Percentiles rank a stretch among this genome's conserved stretches.
phyloP scores from a whole-genome alignment of 2,329 filamentous ascomycete genomes.

The Botrytis sinoallii region DNA sequence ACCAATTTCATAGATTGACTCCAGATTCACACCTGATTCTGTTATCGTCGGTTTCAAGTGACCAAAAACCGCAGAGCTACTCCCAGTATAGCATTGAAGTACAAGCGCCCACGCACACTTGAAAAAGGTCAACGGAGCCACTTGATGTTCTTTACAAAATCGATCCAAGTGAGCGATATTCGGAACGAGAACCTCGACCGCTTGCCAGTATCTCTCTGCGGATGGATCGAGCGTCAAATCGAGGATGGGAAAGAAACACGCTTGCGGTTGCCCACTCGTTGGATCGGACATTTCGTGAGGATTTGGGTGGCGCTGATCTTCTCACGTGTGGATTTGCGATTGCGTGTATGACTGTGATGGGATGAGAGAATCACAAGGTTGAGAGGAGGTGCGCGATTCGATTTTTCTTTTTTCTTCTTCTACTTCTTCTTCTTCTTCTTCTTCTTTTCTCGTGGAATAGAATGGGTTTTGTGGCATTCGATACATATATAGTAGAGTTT shows the following conservation, averaged over 20 bases:
- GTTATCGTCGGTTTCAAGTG: constrained; percentile 37
- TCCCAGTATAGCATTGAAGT: constrained; percentile 39
- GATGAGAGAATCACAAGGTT: neutral
- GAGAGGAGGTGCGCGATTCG: neutral
- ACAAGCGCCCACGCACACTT: constrained; percentile 41
- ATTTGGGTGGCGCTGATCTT: neutral
- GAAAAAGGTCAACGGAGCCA: constrained; percentile 1
- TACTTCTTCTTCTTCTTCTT: no score
- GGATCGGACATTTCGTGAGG: neutral
- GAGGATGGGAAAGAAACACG: constrained; percentile 15
- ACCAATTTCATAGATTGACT: neutral
- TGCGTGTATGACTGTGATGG: neutral
- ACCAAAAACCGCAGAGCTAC: constrained; percentile 42
- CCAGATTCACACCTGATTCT: neutral
- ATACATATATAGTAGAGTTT: neutral
- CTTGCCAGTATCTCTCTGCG: constrained; percentile 6
- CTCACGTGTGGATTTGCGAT: neutral
- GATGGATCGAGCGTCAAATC: neutral
- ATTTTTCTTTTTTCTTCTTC: no score
- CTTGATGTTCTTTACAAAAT: neutral
- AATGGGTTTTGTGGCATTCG: no score
- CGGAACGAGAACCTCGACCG: neutral
- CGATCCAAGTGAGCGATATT: neutral
- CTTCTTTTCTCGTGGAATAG: no score
- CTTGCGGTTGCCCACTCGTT: neutral